Percentiles rank a stretch among this genome's conserved stretches.
phyloP scores from a whole-genome alignment of 306 rosid genomes.

The Lotus japonicus region DNA sequence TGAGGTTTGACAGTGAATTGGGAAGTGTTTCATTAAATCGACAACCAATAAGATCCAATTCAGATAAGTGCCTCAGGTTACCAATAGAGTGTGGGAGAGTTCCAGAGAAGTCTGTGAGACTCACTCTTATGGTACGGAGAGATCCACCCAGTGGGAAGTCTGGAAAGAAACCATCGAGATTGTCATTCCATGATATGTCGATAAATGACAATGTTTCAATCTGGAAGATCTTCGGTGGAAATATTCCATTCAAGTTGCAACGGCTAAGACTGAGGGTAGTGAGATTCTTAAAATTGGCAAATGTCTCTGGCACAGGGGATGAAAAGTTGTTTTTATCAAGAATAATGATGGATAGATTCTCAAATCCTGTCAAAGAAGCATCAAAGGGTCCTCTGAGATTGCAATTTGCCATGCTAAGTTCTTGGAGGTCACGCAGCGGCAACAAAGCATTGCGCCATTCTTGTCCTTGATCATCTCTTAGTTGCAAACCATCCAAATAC shows the following conservation, averaged over 20 bases:
- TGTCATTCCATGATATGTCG: neutral
- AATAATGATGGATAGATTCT: neutral
- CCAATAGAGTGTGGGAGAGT: slow-evolving; percentile 2
- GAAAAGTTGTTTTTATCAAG: slow-evolving; percentile 5
- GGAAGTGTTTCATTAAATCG: slow-evolving; percentile 9
- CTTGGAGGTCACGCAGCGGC: neutral
- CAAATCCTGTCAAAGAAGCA: neutral
- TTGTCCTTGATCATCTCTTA: slow-evolving; percentile 18
- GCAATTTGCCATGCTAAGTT: neutral
- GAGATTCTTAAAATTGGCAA: neutral
- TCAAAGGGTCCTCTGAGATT: slow-evolving; percentile 17
- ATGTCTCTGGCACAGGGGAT: slow-evolving; percentile 10
- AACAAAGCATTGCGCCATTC: slow-evolving; percentile 34
- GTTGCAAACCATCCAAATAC: slow-evolving; percentile 21
- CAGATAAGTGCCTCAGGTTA: slow-evolving; percentile 2
- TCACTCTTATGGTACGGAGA: neutral
- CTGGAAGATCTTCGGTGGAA: slow-evolving; percentile 17
- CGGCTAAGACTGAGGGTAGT: neutral
- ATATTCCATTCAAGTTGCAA: slow-evolving; percentile 2
- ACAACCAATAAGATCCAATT: neutral
- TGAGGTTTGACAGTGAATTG: slow-evolving; percentile 17
- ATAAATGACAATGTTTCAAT: neutral
- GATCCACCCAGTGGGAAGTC: slow-evolving; percentile 7
- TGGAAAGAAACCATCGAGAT: slow-evolving; percentile 14
- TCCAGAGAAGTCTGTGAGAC: neutral